These are phyloP conservation scores for barrel medic (Medicago truncatula) DNA, from an alignment of 306 rosid genomes.

Conservation along the genomic window DNA sequence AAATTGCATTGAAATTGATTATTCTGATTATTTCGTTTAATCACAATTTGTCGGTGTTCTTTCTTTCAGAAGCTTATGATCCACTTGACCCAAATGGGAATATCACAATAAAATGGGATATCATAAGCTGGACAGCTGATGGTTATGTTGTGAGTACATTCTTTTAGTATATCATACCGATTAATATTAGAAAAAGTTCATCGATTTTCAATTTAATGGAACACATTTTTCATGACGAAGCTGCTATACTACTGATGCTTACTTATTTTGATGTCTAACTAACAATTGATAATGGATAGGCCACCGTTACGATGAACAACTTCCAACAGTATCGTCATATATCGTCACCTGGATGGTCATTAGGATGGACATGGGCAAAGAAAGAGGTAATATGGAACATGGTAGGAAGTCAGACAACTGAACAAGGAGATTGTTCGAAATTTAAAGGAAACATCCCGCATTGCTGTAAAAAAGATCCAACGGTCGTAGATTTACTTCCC, in stretches of 20 bases:
- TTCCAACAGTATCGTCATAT: constrained; percentile 86
- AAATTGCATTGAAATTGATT: constrained; percentile 13
- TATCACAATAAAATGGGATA: constrained; percentile 87
- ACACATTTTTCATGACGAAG: too few relatives aligned
- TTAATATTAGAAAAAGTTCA: background rate
- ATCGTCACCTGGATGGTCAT: constrained; percentile 78
- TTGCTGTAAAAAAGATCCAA: constrained; percentile 77
- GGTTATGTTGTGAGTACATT: constrained; percentile 77
- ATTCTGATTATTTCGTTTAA: constrained; percentile 4
- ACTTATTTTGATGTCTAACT: constrained; percentile 35
- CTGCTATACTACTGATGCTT: too few relatives aligned
- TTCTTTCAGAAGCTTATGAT: constrained; percentile 81
- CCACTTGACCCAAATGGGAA: constrained; percentile 85
- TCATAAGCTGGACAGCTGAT: constrained; percentile 74
- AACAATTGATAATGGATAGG: constrained; percentile 54
- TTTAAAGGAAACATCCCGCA: constrained; percentile 64
- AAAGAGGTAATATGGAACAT: constrained; percentile 87
- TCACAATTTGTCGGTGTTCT: constrained; percentile 16
- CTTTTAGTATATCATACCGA: background rate
- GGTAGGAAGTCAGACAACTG: constrained; percentile 80
- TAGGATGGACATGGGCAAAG: constrained; percentile 90
- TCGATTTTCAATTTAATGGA: too few relatives aligned
- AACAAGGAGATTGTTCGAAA: constrained; percentile 92
- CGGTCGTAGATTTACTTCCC: constrained; percentile 74
- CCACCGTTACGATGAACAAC: constrained; percentile 72